These are phyloP conservation scores for Chlamydomonas sp. DNA, from an alignment of 139 green algal genomes.

Conservation along the genomic window DNA sequence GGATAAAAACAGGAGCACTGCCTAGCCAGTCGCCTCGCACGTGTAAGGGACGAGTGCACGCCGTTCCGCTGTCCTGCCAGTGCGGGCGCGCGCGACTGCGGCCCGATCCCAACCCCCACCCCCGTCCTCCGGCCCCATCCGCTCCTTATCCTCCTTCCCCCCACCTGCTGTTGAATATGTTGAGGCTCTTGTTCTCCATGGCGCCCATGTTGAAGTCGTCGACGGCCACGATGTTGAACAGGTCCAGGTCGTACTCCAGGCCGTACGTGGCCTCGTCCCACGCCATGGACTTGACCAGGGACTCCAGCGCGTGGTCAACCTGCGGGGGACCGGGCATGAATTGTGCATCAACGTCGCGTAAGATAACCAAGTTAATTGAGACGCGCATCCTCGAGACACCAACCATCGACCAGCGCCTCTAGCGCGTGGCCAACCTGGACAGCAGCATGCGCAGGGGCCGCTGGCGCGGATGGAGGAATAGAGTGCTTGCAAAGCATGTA, in stretches of 20 bases:
- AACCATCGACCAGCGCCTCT: not conserved
- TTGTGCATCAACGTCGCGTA: too few species aligned
- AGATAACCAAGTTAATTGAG: not conserved
- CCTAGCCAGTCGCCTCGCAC: not conserved
- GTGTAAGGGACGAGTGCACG: not conserved
- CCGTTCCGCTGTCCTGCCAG: not conserved
- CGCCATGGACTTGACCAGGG: slow-evolving; percentile 93
- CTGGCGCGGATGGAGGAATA: too few species aligned
- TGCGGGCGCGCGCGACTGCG: not conserved
- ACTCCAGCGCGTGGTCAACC: slow-evolving; percentile 89
- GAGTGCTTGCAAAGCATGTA: too few species aligned
- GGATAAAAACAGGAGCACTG: not conserved
- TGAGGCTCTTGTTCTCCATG: slow-evolving; percentile 99
- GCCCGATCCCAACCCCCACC: not conserved
- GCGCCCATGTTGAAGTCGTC: slow-evolving; percentile 99
- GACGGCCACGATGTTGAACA: slow-evolving; percentile 95
- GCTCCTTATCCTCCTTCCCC: not conserved
- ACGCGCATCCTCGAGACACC: not conserved
- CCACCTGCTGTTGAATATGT: slow-evolving; percentile 92
- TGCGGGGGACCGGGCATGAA: not conserved
- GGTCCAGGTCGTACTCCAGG: slow-evolving; percentile 96
- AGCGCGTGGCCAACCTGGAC: not conserved
- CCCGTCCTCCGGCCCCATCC: not conserved
- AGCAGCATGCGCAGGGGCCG: not conserved
- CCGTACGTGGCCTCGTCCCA: slow-evolving; percentile 86